Evolutionary conservation across 257 asterid genomes (phyloP), one percentile per base, ranked within the genome.

Genomic region (Forsythia suspensa): DNA sequence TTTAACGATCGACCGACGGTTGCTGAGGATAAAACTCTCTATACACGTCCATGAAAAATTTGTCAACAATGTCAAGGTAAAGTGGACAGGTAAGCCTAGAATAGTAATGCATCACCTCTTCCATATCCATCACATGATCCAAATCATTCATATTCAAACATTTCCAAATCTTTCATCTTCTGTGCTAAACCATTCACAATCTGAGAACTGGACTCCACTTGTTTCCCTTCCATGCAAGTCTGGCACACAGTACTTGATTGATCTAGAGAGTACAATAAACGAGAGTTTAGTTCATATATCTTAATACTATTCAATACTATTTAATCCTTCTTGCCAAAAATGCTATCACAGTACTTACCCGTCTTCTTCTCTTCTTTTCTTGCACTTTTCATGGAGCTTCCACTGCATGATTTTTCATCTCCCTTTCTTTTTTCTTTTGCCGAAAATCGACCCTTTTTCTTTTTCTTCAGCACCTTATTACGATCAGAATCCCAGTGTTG

Each of bases 71-170:
- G 44, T 87, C 94, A 1, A 75, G 80, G 80, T 89, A 94, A 79
- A 84, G 82, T 11, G 97, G 97, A 84, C 94, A 82, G 52, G 78
- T 94, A 41, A 94, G 92, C 16, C 88, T 82, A 42, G 93, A 89
- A 82, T 94, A 92, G 87, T 82, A 83, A 77, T 92, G 92, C 41
- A 94, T 84, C 73, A 88, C 97, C 80, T 94, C 98, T 77, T 92
- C 97, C 43, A 94, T 79, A 77, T 94, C 98, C 84, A 89, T 41
- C 70, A 83, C 90, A 71, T 94, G 96, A 82, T 94, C 97, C 59
- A 80, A 82, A 46, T 91, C 92, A 69, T 82, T 80, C 84, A 75
- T 80, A 65, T 91, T 91, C 96, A 87, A 89, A 78, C 98, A 91
- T 89, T 81, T 91, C 97, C 12, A 92, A 70, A 71, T 92, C 93